Percentiles rank a stretch among this genome's conserved stretches.
Conservation (phyloP, 139 green algal genomes). For the Chlamydomonas schloesseri region DNA sequence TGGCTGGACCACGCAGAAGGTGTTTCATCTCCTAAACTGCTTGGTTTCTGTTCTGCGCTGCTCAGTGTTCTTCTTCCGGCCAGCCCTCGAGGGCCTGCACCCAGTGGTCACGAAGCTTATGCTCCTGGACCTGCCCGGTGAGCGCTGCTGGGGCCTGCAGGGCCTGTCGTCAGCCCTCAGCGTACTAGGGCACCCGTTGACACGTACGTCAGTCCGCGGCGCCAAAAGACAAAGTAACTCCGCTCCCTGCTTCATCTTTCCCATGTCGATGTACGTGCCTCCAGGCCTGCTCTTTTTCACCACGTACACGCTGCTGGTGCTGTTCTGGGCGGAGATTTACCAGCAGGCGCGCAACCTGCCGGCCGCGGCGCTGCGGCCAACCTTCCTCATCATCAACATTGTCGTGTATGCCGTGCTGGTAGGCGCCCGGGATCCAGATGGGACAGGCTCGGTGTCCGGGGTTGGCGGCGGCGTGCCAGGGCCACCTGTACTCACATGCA, state of each 20-base stretch:
- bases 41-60: constrained; percentile 83
- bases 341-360: constrained; percentile 93
- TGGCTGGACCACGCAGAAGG: constrained; percentile 99
- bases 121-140: constrained; percentile 90
- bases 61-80: constrained; percentile 83
- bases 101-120: constrained; percentile 67
- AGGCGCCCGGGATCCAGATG: neutral
- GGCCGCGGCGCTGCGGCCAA: constrained; percentile 80
- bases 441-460: too few relatives aligned
- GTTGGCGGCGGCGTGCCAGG: too few relatives aligned
- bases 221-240: too few relatives aligned
- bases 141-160: neutral
- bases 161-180: too few relatives aligned
- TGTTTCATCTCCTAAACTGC: constrained; percentile 98
- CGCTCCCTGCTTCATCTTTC: too few relatives aligned
- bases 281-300: constrained; percentile 97
- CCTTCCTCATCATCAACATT: constrained; percentile 90
- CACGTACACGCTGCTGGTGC: constrained; percentile 97
- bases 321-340: constrained; percentile 99
- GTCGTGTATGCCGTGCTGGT: constrained; percentile 89
- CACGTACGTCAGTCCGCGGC: too few relatives aligned
- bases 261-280: too few relatives aligned
- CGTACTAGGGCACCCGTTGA: too few relatives aligned
- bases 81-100: constrained; percentile 68
- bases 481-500: too few relatives aligned